Conservation (phyloP, 1,284 basidiomycete species). For the Ganoderma lucidum region DNA sequence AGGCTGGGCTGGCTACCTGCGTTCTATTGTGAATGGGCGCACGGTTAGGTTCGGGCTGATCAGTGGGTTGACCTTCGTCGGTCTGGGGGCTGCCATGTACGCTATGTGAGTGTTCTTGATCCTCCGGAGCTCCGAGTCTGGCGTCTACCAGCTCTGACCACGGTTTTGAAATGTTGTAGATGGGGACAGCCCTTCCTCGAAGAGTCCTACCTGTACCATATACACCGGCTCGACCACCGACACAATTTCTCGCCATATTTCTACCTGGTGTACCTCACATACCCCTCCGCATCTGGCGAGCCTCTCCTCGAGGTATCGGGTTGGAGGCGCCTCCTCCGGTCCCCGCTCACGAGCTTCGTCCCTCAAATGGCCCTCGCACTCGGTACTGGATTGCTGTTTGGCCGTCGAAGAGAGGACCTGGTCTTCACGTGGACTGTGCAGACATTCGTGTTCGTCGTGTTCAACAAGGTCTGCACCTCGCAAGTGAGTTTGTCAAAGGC, state of each 20-base stretch:
- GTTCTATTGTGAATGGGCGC: conserved; percentile 58
- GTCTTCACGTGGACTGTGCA: conserved; percentile 92
- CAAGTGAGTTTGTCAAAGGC: conserved; percentile 64
- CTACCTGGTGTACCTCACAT: conserved; percentile 90
- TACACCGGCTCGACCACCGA: conserved; percentile 91
- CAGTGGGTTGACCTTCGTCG: conserved; percentile 75
- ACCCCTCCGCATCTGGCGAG: conserved; percentile 49
- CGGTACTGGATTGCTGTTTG: conserved; percentile 72
- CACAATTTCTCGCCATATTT: conserved; percentile 99
- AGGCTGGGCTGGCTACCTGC: conserved; percentile 44
- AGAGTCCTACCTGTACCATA: conserved; percentile 94
- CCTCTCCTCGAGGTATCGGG: conserved; percentile 43
- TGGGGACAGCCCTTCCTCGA: conserved; percentile 95
- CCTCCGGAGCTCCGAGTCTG: conserved; percentile 14
- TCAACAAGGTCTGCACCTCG: conserved; percentile 99
- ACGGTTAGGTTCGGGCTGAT: conserved; percentile 76
- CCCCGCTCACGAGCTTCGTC: conserved; percentile 74
- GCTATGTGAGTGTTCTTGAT: conserved; percentile 65
- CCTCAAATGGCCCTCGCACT: conserved; percentile 79
- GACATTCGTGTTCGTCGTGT: conserved; percentile 89
- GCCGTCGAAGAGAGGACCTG: conserved; percentile 61
- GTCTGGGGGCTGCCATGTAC: conserved; percentile 76
- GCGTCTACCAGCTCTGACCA: not conserved
- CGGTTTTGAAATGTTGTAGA: conserved; percentile 48
- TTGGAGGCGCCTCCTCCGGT: conserved; percentile 57